Base-by-base conservation (phyloP, 768 basidiomycete genomes). In the Phanerochaete sordida region DNA sequence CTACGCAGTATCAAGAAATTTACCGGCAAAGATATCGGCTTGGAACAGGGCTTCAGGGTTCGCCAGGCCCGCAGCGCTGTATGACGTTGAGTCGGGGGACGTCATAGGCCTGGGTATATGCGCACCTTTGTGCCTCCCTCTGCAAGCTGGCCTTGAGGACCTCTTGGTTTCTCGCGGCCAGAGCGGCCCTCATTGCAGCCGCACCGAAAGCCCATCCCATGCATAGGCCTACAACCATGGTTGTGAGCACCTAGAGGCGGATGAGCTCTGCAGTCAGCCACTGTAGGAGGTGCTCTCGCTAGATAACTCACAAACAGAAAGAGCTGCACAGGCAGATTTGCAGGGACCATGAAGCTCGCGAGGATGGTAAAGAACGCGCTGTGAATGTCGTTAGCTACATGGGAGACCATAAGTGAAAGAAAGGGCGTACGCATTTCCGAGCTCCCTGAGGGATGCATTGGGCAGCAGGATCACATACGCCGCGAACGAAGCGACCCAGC, bases 161-260 rank as follows among this genome's bases (percentile, higher is more conserved):
- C 0, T 68, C 68, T 60, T 75, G 67, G 56, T 72, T 66, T 11
- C 78, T 72, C 0, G 76, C 77, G 4, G 75, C 68, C 0, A 81
- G 65, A 0, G 77, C 78, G 0, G 81, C 78, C 3, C 76, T 76
- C 83, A 86, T 85, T 0, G 77, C 82, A 0, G 81, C 83, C 11
- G 75, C 72, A 1, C 83, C 81, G 62, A 82, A 74, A 0, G 77
- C 84, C 84, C 84, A 86, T 13, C 83, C 83, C 1, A 81, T 44
- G 2, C 75, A 71, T 47, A 80, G 64, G 0, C 84, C 84, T 7
- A 84, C 16, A 26, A 81, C 61, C 39, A 85, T 62, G 0, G 78
- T 83, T n/a, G 75, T 67, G 1, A 79, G 65, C 6, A 70, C 65
- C 78, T 79, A 28, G 28, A 31, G 2, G 35, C 13, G 16, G 31